These are phyloP conservation scores for Rhodotorula taiwanensis DNA, from an alignment of 768 basidiomycete genomes.

Conservation along the genomic window DNA sequence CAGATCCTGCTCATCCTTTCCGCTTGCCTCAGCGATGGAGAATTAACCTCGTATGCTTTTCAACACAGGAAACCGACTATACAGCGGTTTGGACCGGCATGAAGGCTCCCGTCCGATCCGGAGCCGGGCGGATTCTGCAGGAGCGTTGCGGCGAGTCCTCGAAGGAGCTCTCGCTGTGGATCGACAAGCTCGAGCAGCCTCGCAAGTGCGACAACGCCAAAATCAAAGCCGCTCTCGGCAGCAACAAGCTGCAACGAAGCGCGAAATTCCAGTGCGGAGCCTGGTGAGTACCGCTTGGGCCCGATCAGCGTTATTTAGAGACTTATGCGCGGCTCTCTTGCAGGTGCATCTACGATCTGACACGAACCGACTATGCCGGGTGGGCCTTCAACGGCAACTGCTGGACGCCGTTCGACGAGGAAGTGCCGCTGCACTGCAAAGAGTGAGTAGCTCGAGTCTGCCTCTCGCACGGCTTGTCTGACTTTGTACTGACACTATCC, in stretches of 20 bases:
- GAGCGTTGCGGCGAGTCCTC: slow-evolving; percentile 27
- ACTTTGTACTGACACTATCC: too few relatives aligned
- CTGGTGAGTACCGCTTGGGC: slow-evolving; percentile 3
- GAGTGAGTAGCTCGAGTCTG: too few relatives aligned
- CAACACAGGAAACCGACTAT: slow-evolving; percentile 27
- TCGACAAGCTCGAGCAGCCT: slow-evolving; percentile 26
- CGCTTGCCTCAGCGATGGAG: too few relatives aligned
- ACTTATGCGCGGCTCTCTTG: too few relatives aligned
- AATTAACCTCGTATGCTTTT: too few relatives aligned
- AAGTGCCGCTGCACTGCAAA: too few relatives aligned
- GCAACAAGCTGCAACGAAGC: slow-evolving; percentile 1
- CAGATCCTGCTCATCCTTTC: neutral
- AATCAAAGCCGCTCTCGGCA: neutral
- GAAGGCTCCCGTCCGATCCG: slow-evolving; percentile 17
- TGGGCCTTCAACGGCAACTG: too few relatives aligned
- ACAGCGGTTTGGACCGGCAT: slow-evolving; percentile 16
- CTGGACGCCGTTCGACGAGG: too few relatives aligned
- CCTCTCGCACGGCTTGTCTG: too few relatives aligned
- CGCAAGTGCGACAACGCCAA: neutral
- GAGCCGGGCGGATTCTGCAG: slow-evolving; percentile 21
- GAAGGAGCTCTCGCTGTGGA: slow-evolving; percentile 21
- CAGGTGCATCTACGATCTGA: neutral
- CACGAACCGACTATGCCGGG: neutral
- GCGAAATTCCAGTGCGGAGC: slow-evolving; percentile 25
- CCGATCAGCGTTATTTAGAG: neutral